phyloP scores from a whole-genome alignment of 1,284 basidiomycete species.

The Boletus albobrunnescens region DNA sequence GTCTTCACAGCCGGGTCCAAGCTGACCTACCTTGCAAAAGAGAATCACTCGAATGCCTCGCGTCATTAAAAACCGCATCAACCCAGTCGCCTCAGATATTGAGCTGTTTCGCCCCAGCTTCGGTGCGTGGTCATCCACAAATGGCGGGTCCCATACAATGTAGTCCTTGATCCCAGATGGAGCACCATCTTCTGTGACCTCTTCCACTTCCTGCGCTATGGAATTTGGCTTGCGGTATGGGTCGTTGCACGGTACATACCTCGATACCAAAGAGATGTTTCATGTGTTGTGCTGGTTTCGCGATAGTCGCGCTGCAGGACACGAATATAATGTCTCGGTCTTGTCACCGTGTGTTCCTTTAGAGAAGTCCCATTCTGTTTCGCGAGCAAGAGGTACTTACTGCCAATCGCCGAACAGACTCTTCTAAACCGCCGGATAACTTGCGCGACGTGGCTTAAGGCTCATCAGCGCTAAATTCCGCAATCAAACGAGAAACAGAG shows the following conservation, averaged over 20 bases:
- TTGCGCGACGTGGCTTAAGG: constrained; percentile 70
- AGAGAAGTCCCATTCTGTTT: neutral
- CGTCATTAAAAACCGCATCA: constrained; percentile 83
- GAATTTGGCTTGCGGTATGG: neutral
- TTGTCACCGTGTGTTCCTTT: constrained; percentile 24
- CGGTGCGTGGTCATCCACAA: constrained; percentile 56
- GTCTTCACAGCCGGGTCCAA: neutral
- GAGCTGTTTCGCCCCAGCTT: constrained; percentile 58
- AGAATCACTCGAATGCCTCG: constrained; percentile 79
- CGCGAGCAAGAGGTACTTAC: constrained; percentile 41
- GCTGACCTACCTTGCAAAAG: constrained; percentile 71
- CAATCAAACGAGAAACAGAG: neutral
- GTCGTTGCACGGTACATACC: constrained; percentile 19
- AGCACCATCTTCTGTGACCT: constrained; percentile 78
- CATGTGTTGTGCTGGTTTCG: constrained; percentile 79
- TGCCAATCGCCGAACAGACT: constrained; percentile 82
- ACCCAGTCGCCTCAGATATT: constrained; percentile 65
- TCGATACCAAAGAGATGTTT: constrained; percentile 68
- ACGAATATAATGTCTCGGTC: constrained; percentile 67
- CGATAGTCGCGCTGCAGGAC: constrained; percentile 87
- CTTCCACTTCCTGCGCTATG: constrained; percentile 50
- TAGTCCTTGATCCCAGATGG: constrained; percentile 79
- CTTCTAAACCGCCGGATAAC: constrained; percentile 74
- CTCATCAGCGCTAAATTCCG: constrained; percentile 2
- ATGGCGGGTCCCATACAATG: constrained; percentile 74